These are phyloP conservation scores for Ustilago trichophora DNA, from an alignment of 1,284 basidiomycete species.

Conservation along the genomic window DNA sequence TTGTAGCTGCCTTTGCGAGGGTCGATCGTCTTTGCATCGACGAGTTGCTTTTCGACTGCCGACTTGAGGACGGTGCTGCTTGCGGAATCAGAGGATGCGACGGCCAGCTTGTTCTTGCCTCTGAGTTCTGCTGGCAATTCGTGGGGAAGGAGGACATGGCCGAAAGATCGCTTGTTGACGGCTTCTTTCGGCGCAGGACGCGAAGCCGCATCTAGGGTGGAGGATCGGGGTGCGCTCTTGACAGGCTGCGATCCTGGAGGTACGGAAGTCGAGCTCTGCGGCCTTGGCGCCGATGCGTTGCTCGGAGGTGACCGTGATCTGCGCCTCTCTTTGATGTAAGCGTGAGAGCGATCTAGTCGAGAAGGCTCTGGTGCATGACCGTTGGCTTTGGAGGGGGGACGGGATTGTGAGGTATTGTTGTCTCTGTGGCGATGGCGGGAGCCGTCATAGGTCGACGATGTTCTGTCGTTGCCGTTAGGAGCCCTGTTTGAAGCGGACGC, in stretches of 20 bases:
- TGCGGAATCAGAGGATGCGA: slow-evolving; percentile 9
- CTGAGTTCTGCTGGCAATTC: slow-evolving; percentile 35
- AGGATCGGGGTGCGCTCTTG: no score
- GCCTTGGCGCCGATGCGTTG: not conserved
- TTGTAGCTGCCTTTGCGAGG: slow-evolving; percentile 12
- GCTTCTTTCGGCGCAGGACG: not conserved
- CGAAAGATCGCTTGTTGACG: slow-evolving; percentile 21
- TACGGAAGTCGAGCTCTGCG: not conserved
- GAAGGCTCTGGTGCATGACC: not conserved
- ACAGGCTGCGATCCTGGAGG: not conserved
- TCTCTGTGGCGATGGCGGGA: not conserved
- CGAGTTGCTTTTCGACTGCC: slow-evolving; percentile 15
- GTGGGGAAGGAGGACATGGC: slow-evolving; percentile 42
- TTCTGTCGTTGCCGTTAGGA: not conserved
- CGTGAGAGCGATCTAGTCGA: not conserved
- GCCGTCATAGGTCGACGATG: not conserved
- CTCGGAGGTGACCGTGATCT: slow-evolving; percentile 1
- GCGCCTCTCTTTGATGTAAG: slow-evolving; percentile 2
- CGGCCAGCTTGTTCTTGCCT: slow-evolving; percentile 19
- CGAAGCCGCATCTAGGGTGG: not conserved
- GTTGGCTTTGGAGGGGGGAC: not conserved
- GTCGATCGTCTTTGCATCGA: slow-evolving; percentile 12
- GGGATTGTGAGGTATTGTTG: not conserved
- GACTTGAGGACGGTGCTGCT: slow-evolving; percentile 2
- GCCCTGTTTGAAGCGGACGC: not conserved